Evolutionary conservation across 345 rosid genomes (phyloP).

Genomic region (Gossypium rotundifolium): DNA sequence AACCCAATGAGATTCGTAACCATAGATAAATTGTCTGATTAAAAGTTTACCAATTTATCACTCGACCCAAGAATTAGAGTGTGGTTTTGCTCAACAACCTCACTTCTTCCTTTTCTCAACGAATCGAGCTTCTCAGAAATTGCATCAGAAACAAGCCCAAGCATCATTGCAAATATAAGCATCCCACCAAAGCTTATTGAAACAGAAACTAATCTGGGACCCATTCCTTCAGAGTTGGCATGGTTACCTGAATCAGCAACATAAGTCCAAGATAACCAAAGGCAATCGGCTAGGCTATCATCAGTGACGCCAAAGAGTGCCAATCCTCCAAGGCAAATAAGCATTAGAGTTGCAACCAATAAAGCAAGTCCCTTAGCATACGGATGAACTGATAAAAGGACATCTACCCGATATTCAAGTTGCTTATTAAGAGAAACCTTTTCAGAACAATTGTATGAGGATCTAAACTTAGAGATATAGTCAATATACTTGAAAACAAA

Average conservation of each 20-base stretch:
- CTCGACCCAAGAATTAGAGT: conserved; percentile 78
- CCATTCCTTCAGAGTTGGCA: conserved; percentile 61
- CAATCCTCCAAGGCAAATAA: conserved; percentile 60
- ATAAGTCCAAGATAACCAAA: conserved; percentile 73
- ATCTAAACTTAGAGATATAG: conserved; percentile 42
- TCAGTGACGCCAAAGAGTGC: conserved; percentile 60
- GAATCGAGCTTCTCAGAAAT: conserved; percentile 78
- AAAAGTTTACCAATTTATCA: conserved; percentile 64
- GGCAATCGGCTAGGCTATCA: conserved; percentile 56
- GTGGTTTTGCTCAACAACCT: conserved; percentile 66
- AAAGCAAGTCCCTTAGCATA: conserved; percentile 62
- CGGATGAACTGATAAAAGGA: conserved; percentile 55
- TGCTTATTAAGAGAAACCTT: conserved; percentile 46
- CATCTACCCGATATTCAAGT: conserved; percentile 51
- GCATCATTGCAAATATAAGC: conserved; percentile 83
- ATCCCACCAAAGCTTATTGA: conserved; percentile 74
- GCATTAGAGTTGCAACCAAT: conserved; percentile 56
- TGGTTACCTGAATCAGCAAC: conserved; percentile 67
- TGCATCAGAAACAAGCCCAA: conserved; percentile 71
- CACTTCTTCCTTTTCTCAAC: conserved; percentile 63
- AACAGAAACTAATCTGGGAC: conserved; percentile 63
- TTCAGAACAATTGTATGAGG: conserved; percentile 38
- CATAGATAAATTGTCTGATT: neutral
- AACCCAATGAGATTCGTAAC: neutral
- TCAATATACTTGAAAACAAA: conserved; percentile 44